phyloP scores from a whole-genome alignment of 2,329 filamentous ascomycete genomes.

The Botrytis pseudocinerea region DNA sequence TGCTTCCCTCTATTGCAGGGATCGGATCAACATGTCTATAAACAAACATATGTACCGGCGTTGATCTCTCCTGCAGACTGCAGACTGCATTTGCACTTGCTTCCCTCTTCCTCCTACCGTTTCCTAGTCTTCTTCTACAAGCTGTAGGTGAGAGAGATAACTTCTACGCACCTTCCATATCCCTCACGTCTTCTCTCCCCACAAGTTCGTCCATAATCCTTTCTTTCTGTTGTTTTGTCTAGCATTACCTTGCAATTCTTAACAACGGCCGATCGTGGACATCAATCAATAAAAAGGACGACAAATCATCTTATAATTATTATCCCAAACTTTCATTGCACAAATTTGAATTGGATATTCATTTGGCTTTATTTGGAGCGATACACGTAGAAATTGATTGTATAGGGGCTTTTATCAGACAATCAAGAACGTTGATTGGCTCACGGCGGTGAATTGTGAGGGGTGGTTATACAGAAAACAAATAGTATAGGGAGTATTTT shows the following conservation, averaged over 20 bases:
- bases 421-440: constrained; percentile 15
- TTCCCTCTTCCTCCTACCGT: background rate
- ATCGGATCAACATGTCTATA: background rate
- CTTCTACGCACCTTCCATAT: background rate
- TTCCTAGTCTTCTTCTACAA: background rate
- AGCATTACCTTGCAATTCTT: background rate
- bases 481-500: constrained; percentile 2
- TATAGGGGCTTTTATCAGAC: background rate
- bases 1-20: background rate
- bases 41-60: constrained; percentile 9
- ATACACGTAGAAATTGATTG: background rate
- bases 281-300: background rate
- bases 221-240: background rate
- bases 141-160: background rate
- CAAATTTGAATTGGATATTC: background rate
- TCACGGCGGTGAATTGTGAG: constrained; percentile 10
- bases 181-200: background rate
- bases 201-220: background rate
- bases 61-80: constrained; percentile 15
- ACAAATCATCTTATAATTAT: background rate
- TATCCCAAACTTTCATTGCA: background rate
- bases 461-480: background rate
- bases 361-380: background rate
- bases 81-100: constrained; percentile 4
- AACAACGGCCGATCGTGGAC: background rate